Percentiles rank a stretch among this genome's conserved stretches.
Conservation (phyloP, 2,329 filamentous ascomycete species). For the Aspergillus sp. region DNA sequence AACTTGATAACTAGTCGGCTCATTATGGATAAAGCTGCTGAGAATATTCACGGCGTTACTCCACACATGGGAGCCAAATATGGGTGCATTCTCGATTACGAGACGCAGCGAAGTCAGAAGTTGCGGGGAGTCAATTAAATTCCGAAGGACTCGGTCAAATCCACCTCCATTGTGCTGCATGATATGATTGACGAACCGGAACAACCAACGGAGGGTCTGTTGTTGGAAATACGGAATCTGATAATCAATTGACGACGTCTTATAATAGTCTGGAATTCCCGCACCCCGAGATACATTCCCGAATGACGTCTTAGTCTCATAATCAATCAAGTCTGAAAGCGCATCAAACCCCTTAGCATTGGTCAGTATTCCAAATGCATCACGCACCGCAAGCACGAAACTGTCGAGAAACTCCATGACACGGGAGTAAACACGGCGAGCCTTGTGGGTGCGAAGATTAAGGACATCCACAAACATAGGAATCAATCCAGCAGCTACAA, state of each 20-base stretch:
- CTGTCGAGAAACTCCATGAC: slow-evolving; percentile 86
- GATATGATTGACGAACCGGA: slow-evolving; percentile 95
- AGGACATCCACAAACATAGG: slow-evolving; percentile 88
- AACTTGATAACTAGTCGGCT: slow-evolving; percentile 94
- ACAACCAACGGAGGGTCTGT: slow-evolving; percentile 86
- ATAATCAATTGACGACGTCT: slow-evolving; percentile 85
- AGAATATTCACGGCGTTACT: slow-evolving; percentile 89
- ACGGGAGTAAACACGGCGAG: slow-evolving; percentile 79
- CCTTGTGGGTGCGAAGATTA: slow-evolving; percentile 75
- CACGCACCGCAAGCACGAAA: slow-evolving; percentile 80
- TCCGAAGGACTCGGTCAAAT: slow-evolving; percentile 85
- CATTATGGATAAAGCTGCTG: slow-evolving; percentile 96
- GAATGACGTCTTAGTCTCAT: slow-evolving; percentile 71
- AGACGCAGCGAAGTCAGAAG: slow-evolving; percentile 75
- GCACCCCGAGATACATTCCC: slow-evolving; percentile 65
- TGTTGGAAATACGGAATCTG: slow-evolving; percentile 91
- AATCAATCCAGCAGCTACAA: slow-evolving; percentile 86
- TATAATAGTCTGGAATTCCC: slow-evolving; percentile 70
- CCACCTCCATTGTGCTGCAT: slow-evolving; percentile 81
- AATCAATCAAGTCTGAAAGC: slow-evolving; percentile 82
- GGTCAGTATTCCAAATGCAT: slow-evolving; percentile 81
- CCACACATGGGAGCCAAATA: slow-evolving; percentile 93
- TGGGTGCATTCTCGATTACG: slow-evolving; percentile 74
- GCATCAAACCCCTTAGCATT: slow-evolving; percentile 80
- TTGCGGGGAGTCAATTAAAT: slow-evolving; percentile 89